phyloP scores from a whole-genome alignment of 192 early-diverging fungal genomes.

The Diversispora eburnea region DNA sequence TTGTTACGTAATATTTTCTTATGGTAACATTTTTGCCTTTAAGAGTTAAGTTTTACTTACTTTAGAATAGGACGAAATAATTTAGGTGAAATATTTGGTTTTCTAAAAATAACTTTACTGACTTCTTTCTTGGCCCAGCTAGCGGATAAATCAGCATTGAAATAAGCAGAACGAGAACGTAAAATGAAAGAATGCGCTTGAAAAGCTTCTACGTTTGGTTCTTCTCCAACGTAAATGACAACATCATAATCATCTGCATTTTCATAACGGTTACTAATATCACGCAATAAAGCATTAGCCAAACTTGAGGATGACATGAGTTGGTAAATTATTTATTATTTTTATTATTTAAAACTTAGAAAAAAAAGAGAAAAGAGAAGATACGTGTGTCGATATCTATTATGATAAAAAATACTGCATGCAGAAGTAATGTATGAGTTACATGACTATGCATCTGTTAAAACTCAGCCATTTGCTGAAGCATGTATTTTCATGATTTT shows the following conservation, averaged over 20 bases:
- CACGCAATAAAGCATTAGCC: slow-evolving; percentile 7
- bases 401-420: no score
- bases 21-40: no score
- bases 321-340: not conserved
- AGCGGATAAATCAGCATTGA: slow-evolving; percentile 4
- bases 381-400: no score
- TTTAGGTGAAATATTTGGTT: slow-evolving; percentile 20
- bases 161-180: slow-evolving; percentile 13
- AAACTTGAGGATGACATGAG: not conserved
- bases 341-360: no score
- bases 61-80: slow-evolving; percentile 2
- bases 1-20: no score
- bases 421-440: no score
- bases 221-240: slow-evolving; percentile 5
- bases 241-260: slow-evolving; percentile 20
- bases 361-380: no score
- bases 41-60: not conserved
- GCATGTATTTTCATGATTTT: no score
- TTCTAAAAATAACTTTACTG: slow-evolving; percentile 2
- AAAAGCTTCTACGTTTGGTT: slow-evolving; percentile 1
- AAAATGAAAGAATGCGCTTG: slow-evolving; percentile 19
- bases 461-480: no score
- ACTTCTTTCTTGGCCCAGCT: slow-evolving; percentile 11
- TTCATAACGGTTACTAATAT: not conserved
- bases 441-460: no score